Conservation (phyloP, 768 basidiomycete genomes). For the Astraeus odoratus region DNA sequence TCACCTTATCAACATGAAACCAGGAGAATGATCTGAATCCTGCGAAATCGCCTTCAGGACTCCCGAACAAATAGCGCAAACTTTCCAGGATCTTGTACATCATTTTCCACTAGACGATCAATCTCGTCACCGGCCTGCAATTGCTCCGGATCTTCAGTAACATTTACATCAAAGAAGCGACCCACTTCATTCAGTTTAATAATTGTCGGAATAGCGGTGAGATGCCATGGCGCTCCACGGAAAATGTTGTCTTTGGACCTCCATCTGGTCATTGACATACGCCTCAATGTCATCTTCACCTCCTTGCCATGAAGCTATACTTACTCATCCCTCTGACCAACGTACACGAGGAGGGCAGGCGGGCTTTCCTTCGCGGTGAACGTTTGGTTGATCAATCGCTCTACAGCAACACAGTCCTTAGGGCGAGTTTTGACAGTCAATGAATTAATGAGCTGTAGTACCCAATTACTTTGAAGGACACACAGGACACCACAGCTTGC, state of each 20-base stretch:
- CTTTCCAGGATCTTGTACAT: constrained; percentile 16
- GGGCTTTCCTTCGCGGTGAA: constrained; percentile 43
- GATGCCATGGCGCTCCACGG: constrained; percentile 56
- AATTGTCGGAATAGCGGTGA: constrained; percentile 59
- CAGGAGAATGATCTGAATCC: no score
- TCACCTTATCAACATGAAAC: no score
- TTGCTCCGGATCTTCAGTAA: constrained; percentile 24
- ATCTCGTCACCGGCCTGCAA: constrained; percentile 22
- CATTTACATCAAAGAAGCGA: constrained; percentile 9
- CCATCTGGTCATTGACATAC: constrained; percentile 45
- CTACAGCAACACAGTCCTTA: constrained; percentile 63
- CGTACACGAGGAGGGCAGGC: constrained; percentile 56
- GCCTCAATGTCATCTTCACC: neutral
- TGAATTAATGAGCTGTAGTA: constrained; percentile 5
- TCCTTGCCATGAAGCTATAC: constrained; percentile 17
- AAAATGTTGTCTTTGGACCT: constrained; percentile 51
- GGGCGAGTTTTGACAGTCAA: constrained; percentile 13
- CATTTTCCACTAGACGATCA: constrained; percentile 24
- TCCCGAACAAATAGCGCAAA: constrained; percentile 2
- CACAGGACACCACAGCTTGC: constrained; percentile 68
- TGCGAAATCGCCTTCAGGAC: neutral
- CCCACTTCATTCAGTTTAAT: constrained; percentile 53
- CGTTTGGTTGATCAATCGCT: constrained; percentile 42
- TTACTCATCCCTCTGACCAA: constrained; percentile 59
- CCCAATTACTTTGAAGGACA: constrained; percentile 12